phyloP scores from a whole-genome alignment of 2,329 filamentous ascomycete genomes.

The Hymenoscyphus scutula region DNA sequence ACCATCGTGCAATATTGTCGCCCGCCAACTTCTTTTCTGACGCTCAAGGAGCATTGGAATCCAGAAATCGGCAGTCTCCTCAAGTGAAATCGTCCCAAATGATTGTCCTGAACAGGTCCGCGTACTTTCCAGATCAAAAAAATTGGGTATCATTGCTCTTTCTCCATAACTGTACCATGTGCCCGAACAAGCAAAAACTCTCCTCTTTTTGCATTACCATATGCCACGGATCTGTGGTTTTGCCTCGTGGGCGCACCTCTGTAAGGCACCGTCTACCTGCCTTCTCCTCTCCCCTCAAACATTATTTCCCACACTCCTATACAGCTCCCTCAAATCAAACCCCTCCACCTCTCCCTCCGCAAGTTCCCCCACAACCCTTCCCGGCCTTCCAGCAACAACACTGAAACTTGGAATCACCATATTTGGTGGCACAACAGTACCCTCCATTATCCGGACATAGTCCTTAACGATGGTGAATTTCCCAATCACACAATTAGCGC shows the following conservation, averaged over 20 bases:
- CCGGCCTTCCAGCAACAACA: constrained; percentile 82
- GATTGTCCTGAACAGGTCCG: no score
- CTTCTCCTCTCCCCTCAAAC: not conserved
- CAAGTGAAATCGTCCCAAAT: no score
- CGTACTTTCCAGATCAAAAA: not conserved
- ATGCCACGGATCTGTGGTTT: not conserved
- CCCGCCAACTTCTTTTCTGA: no score
- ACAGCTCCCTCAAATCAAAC: constrained; percentile 63
- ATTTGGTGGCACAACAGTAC: constrained; percentile 76
- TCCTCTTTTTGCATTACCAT: not conserved
- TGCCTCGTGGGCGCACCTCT: no score
- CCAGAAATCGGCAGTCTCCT: no score
- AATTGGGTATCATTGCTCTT: constrained; percentile 2
- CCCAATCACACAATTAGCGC: constrained; percentile 71
- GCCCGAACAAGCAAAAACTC: no score
- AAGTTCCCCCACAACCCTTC: constrained; percentile 76
- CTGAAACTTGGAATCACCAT: constrained; percentile 94
- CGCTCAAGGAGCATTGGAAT: no score
- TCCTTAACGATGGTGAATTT: constrained; percentile 93
- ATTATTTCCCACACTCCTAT: constrained; percentile 60
- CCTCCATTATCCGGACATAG: constrained; percentile 83
- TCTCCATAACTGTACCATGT: not conserved
- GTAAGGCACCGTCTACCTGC: no score
- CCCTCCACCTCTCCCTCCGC: constrained; percentile 66
- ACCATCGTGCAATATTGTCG: no score